phyloP scores from a whole-genome alignment of 495 filamentous ascomycete genomes.

The Penicillium mononematosum region DNA sequence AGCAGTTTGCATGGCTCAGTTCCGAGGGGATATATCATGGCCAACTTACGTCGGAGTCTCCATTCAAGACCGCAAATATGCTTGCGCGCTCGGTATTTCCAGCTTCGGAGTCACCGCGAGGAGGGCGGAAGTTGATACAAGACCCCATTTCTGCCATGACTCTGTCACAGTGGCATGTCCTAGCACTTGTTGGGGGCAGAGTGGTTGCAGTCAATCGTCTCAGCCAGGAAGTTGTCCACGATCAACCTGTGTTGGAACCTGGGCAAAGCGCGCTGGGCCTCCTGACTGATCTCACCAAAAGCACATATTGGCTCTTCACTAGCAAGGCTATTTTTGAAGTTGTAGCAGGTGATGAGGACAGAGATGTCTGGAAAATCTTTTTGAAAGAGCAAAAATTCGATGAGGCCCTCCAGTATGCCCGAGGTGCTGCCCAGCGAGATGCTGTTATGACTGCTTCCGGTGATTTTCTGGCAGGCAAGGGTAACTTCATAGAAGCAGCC shows the following conservation, averaged over 20 bases:
- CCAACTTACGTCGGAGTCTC: slow-evolving; percentile 55
- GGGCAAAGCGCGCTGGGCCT: slow-evolving; percentile 77
- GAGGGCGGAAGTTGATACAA: slow-evolving; percentile 61
- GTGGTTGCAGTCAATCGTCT: slow-evolving; percentile 82
- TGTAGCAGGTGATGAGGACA: slow-evolving; percentile 81
- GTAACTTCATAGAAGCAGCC: slow-evolving; percentile 80
- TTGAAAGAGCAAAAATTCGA: slow-evolving; percentile 82
- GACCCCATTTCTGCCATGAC: slow-evolving; percentile 77
- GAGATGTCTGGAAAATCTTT: slow-evolving; percentile 94
- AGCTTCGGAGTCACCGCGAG: slow-evolving; percentile 58
- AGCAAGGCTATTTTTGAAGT: slow-evolving; percentile 88
- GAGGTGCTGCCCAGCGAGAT: slow-evolving; percentile 71
- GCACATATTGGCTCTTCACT: slow-evolving; percentile 96
- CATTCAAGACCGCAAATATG: slow-evolving; percentile 71
- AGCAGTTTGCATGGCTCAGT: slow-evolving; percentile 86
- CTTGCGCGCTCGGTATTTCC: slow-evolving; percentile 70
- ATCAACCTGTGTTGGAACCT: slow-evolving; percentile 80
- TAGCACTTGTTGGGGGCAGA: slow-evolving; percentile 78
- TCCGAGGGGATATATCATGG: slow-evolving; percentile 87
- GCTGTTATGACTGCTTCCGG: slow-evolving; percentile 86
- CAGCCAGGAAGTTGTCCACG: slow-evolving; percentile 78
- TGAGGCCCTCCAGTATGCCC: slow-evolving; percentile 78
- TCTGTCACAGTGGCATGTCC: slow-evolving; percentile 87
- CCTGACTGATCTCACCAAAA: slow-evolving; percentile 83
- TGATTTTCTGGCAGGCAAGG: slow-evolving; percentile 78